Evolutionary conservation across 2,329 filamentous ascomycete species (phyloP), one percentile per base, ranked within the genome.

Genomic region (Verruconis gallopava): DNA sequence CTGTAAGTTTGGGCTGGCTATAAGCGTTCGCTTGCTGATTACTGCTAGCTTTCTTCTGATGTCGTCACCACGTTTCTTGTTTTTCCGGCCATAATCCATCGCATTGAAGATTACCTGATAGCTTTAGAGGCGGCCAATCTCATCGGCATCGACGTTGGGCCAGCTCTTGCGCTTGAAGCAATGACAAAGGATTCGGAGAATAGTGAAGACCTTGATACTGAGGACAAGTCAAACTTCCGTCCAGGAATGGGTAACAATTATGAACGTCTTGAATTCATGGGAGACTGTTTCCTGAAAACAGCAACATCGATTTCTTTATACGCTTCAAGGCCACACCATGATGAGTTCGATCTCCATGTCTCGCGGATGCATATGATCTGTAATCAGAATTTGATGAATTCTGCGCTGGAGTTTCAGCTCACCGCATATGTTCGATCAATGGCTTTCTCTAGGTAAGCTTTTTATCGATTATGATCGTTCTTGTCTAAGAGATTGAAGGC

Each of bases 281-380:
- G 91, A 0, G 91, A 98, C 57, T 83, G 81, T 22, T 94, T 95
- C 53, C 69, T 98, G 45, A 98, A 98, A 61, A 89, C 95, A 79
- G 85, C 84, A 9, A 95, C 89, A 0, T 89, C 88, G 0, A 86
- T 98, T 41, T 79, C 86, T 1, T 68, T 93, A 0, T 96, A 82
- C 55, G 80, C 81, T 1, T 71, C 77, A 20, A 77, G 82, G 15
- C 85, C 85, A 0, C 73, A 82, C 37, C 76, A 81, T 47, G 77
- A 85, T 49, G 91, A 98, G 54, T 93, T 79, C 38, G 77, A 84
- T 43, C 91, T 84, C 51, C 91, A 98, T 53, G 83, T 93, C 5
- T 79, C 85, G 50, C 79, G 91, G 13, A 96, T 96, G 89, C 56
- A 81, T 15, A 72, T 96, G 52, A 72, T 96, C 13, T 94, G 85